Evolutionary conservation across 2,329 filamentous ascomycete genomes (phyloP).

Genomic region (Helminthosporium solani): DNA sequence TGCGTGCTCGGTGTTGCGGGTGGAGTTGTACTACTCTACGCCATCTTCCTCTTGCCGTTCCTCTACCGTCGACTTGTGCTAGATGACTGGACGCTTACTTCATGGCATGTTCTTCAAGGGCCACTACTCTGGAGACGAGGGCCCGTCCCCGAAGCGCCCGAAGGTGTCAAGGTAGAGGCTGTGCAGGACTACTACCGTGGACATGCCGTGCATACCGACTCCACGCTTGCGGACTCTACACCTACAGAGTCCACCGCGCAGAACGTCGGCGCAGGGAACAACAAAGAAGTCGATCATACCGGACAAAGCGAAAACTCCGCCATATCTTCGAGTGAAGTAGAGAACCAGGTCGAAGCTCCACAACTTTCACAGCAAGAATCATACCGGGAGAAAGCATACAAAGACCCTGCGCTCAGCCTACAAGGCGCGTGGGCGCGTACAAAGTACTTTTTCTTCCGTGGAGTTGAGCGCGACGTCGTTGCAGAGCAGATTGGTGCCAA

Average conservation of each 20-base stretch:
- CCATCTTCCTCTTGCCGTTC: conserved; percentile 60
- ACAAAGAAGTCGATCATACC: conserved; percentile 27
- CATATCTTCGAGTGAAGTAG: neutral
- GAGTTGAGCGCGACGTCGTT: conserved; percentile 54
- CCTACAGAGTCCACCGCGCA: neutral
- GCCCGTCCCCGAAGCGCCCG: conserved; percentile 42
- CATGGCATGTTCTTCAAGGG: conserved; percentile 56
- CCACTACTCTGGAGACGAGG: conserved; percentile 52
- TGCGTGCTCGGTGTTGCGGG: conserved; percentile 57
- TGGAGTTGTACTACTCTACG: conserved; percentile 52
- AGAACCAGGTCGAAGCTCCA: neutral
- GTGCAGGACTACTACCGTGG: conserved; percentile 60
- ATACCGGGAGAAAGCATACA: neutral
- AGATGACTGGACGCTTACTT: conserved; percentile 61
- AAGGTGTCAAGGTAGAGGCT: conserved; percentile 36
- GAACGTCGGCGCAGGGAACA: conserved; percentile 29
- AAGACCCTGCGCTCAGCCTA: conserved; percentile 1
- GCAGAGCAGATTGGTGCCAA: conserved; percentile 30
- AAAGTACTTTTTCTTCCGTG: conserved; percentile 52
- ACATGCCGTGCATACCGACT: conserved; percentile 32
- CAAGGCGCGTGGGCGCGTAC: conserved; percentile 38
- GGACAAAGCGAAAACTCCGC: neutral
- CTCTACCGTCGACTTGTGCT: conserved; percentile 59
- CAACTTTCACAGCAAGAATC: conserved; percentile 1
- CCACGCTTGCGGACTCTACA: conserved; percentile 1